phyloP scores from a whole-genome alignment of 164 flowering plant genomes.

The Taxillus chinensis region DNA sequence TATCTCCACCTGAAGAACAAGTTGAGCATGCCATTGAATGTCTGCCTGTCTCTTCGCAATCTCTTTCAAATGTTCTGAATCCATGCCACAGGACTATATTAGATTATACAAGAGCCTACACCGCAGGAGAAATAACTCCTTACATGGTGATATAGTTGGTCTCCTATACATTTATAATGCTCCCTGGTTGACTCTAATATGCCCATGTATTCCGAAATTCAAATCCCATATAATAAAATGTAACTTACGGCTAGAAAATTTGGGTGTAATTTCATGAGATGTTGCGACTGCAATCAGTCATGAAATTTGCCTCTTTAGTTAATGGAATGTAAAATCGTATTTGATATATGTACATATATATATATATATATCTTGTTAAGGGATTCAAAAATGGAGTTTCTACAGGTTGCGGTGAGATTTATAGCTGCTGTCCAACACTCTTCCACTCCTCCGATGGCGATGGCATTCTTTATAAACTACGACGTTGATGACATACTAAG shows the following conservation, averaged over 20 bases:
- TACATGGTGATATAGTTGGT: slow-evolving; percentile 18
- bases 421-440: slow-evolving; percentile 50
- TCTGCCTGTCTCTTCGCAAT: slow-evolving; percentile 23
- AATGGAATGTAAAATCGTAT: too few relatives aligned
- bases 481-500: slow-evolving; percentile 44
- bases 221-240: too few relatives aligned
- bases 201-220: too few relatives aligned
- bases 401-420: slow-evolving; percentile 67
- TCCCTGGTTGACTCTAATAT: too few relatives aligned
- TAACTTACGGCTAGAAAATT: too few relatives aligned
- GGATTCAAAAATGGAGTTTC: not conserved
- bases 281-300: too few relatives aligned
- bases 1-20: slow-evolving; percentile 39
- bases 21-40: slow-evolving; percentile 53
- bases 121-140: slow-evolving; percentile 60
- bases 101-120: slow-evolving; percentile 75
- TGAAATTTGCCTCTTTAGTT: too few relatives aligned
- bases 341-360: too few relatives aligned
- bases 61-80: slow-evolving; percentile 5
- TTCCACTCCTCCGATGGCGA: slow-evolving; percentile 30
- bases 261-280: too few relatives aligned
- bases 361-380: too few relatives aligned
- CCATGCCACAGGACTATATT: slow-evolving; percentile 59
- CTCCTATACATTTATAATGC: too few relatives aligned
- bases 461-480: slow-evolving; percentile 79